Conservation (phyloP, 106 monocot genomes). For the Dendrobium chrysotoxum region DNA sequence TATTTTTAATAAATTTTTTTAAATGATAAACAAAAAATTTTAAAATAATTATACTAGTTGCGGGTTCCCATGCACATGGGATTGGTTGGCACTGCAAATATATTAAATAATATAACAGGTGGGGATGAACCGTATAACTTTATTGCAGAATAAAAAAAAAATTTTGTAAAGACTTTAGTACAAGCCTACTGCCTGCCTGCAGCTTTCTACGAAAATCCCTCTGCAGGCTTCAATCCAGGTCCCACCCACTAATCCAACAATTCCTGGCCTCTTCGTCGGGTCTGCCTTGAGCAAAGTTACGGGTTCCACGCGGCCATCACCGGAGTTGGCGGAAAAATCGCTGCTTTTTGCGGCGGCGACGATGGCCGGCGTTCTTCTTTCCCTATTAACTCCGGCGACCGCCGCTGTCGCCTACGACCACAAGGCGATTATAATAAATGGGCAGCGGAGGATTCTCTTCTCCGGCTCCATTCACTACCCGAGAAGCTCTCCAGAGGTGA, state of each 20-base stretch:
- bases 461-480: conserved; percentile 77
- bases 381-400: conserved; percentile 2
- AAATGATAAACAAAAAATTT: too few species aligned
- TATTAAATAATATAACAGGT: too few species aligned
- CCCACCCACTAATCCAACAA: neutral
- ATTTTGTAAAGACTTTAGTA: too few species aligned
- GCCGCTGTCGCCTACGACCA: conserved; percentile 43
- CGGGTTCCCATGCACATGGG: too few species aligned
- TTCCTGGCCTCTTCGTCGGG: neutral
- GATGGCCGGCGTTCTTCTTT: conserved; percentile 15
- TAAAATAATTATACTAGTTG: too few species aligned
- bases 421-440: conserved; percentile 42
- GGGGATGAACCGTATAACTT: too few species aligned
- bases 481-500: conserved; percentile 56
- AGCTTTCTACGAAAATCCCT: neutral
- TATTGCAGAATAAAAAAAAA: too few species aligned
- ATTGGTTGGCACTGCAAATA: too few species aligned
- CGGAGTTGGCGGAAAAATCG: neutral
- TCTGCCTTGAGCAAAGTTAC: neutral
- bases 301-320: conserved; percentile 1
- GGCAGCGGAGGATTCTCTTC: conserved; percentile 61
- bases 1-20: too few species aligned
- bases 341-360: neutral
- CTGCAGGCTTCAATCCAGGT: neutral
- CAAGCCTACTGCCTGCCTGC: neutral